These are phyloP conservation scores for Saccharomyces uvarum DNA, from an alignment of 1,139 yeast genomes.

Conservation along the genomic window DNA sequence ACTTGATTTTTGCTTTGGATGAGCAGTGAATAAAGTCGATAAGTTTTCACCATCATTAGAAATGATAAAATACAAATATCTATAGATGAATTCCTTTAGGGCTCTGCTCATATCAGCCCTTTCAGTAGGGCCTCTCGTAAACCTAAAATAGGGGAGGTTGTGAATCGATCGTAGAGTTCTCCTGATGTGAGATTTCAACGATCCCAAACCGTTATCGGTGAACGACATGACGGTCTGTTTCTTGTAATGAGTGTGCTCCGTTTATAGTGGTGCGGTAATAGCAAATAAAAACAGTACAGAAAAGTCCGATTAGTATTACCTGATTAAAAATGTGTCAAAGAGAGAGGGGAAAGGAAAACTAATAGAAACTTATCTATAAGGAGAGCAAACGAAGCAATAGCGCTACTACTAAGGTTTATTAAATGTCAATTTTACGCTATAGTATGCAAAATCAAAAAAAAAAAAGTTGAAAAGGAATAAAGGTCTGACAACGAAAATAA, in stretches of 20 bases:
- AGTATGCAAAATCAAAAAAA: not conserved
- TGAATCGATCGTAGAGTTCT: slow-evolving; percentile 21
- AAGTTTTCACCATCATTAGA: slow-evolving; percentile 22
- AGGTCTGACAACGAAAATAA: not conserved
- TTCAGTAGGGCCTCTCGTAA: slow-evolving; percentile 24
- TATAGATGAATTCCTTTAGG: slow-evolving; percentile 21
- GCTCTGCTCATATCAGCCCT: slow-evolving; percentile 26
- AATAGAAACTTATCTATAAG: not conserved
- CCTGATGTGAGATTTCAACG: slow-evolving; percentile 5
- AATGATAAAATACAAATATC: slow-evolving; percentile 21
- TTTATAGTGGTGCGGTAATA: not conserved
- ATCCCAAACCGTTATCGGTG: not conserved
- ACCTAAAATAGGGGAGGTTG: slow-evolving; percentile 14
- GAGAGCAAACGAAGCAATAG: not conserved
- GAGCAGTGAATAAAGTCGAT: slow-evolving; percentile 15
- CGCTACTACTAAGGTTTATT: slow-evolving; percentile 6
- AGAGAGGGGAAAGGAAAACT: not conserved
- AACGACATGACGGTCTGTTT: not conserved
- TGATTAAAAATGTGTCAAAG: not conserved
- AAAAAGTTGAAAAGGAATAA: not conserved
- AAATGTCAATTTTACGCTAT: slow-evolving; percentile 1
- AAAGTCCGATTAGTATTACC: not conserved
- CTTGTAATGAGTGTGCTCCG: not conserved
- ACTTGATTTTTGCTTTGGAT: slow-evolving; percentile 3
- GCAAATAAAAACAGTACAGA: not conserved